These are phyloP conservation scores for Cystofilobasidium capitatum DNA, from an alignment of 768 basidiomycete species.

Conservation along the genomic window DNA sequence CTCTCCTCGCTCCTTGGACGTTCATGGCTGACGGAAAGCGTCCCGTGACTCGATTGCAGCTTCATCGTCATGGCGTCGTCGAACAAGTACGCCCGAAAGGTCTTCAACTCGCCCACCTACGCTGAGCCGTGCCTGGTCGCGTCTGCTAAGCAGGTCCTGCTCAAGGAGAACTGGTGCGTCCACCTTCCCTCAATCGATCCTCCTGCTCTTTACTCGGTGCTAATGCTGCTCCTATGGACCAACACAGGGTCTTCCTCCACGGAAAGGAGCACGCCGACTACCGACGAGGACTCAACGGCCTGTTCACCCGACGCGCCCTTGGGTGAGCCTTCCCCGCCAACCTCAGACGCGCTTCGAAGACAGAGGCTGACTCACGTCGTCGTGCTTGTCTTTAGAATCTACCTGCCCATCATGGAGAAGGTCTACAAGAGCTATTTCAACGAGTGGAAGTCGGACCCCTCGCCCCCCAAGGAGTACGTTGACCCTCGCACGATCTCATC, in stretches of 20 bases:
- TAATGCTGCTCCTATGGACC: background rate
- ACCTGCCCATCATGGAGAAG: constrained; percentile 69
- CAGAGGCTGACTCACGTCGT: background rate
- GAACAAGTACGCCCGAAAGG: constrained; percentile 86
- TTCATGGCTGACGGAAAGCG: too few species aligned
- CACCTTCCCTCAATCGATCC: background rate
- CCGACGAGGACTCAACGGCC: constrained; percentile 73
- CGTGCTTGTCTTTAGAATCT: constrained; percentile 50
- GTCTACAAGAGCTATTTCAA: constrained; percentile 68
- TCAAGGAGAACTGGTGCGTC: constrained; percentile 72
- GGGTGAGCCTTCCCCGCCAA: constrained; percentile 47
- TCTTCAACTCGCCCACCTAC: constrained; percentile 82
- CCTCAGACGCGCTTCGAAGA: background rate
- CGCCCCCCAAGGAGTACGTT: constrained; percentile 40
- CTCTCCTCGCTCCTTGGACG: constrained; percentile 1
- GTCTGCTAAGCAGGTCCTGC: constrained; percentile 76
- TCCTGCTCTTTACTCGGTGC: background rate
- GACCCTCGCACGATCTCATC: background rate
- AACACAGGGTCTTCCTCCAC: constrained; percentile 82
- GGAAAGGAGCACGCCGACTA: constrained; percentile 91
- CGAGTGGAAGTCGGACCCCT: constrained; percentile 57
- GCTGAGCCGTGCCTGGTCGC: constrained; percentile 92
- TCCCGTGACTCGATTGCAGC: constrained; percentile 46
- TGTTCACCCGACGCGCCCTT: constrained; percentile 91
- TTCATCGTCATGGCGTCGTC: constrained; percentile 98